Evolutionary conservation across 2,329 filamentous ascomycete genomes (phyloP).

Genomic region (Whalleya microplaca): DNA sequence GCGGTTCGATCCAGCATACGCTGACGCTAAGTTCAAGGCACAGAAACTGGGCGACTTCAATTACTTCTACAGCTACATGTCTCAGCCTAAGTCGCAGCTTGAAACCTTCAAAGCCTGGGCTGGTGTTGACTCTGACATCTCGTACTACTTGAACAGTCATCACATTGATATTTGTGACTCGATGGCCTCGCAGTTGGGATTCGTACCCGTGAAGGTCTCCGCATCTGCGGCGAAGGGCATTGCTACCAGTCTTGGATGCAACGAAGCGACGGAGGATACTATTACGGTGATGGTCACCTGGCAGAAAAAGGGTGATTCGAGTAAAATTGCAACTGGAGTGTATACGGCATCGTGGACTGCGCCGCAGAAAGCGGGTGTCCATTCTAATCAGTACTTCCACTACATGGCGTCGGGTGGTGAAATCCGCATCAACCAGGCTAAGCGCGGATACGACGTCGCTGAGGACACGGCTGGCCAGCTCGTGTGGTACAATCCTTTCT

Average conservation of each 20-base stretch:
- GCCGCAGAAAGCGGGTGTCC: conserved; percentile 89
- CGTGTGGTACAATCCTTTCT: conserved; percentile 92
- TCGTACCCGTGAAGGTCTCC: conserved; percentile 76
- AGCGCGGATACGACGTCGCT: conserved; percentile 93
- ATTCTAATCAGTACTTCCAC: conserved; percentile 97
- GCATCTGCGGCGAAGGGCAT: conserved; percentile 79
- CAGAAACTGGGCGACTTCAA: conserved; percentile 88
- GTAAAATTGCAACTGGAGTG: conserved; percentile 79
- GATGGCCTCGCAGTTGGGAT: conserved; percentile 77
- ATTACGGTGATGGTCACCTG: conserved; percentile 90
- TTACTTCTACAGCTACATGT: conserved; percentile 98
- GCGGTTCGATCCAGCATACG: conserved; percentile 91
- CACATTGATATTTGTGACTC: conserved; percentile 92
- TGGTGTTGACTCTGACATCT: conserved; percentile 88
- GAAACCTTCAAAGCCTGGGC: conserved; percentile 97
- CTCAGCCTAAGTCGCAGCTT: conserved; percentile 86
- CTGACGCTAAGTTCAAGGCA: conserved; percentile 80
- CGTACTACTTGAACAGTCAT: conserved; percentile 94
- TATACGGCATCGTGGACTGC: conserved; percentile 97
- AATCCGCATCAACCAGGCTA: conserved; percentile 88
- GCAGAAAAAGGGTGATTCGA: conserved; percentile 71
- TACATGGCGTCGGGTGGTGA: conserved; percentile 86
- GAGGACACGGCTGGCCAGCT: conserved; percentile 73
- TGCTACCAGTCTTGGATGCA: conserved; percentile 78
- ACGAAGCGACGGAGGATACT: conserved; percentile 83